Conservation (phyloP, 352 stramenopile genomes). For the Phytophthora meadii region DNA sequence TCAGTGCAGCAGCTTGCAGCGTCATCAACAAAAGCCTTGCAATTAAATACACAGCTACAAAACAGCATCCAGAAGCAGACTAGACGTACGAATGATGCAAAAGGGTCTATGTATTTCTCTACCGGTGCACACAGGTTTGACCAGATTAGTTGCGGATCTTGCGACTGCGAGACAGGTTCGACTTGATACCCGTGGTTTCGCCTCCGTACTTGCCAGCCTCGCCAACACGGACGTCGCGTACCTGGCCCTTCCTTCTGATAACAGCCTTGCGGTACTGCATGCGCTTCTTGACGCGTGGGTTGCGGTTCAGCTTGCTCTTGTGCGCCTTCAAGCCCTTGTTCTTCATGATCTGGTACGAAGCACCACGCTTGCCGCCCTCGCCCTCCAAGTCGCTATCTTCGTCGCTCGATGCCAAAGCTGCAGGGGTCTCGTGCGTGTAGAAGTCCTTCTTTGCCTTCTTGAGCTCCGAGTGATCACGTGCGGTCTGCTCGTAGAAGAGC, state of each 20-base stretch:
- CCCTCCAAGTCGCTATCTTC: slow-evolving; percentile 80
- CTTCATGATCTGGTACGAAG: slow-evolving; percentile 97
- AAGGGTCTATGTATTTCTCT: slow-evolving; percentile 44
- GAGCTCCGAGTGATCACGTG: slow-evolving; percentile 54
- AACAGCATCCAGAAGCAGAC: slow-evolving; percentile 8
- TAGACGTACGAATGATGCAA: slow-evolving; percentile 21
- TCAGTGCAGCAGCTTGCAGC: slow-evolving; percentile 1
- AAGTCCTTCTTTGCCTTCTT: slow-evolving; percentile 80
- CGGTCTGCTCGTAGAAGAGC: slow-evolving; percentile 78
- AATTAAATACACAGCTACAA: slow-evolving; percentile 39
- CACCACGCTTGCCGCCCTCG: slow-evolving; percentile 90
- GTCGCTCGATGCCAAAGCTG: slow-evolving; percentile 50
- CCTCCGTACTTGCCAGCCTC: slow-evolving; percentile 89
- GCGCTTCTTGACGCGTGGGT: slow-evolving; percentile 98
- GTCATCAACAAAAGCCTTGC: slow-evolving; percentile 2
- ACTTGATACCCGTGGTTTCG: slow-evolving; percentile 92
- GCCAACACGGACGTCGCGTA: slow-evolving; percentile 92
- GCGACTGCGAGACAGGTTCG: slow-evolving; percentile 88
- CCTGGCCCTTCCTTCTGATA: slow-evolving; percentile 97
- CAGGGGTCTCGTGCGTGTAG: slow-evolving; percentile 76
- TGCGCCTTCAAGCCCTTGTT: slow-evolving; percentile 98
- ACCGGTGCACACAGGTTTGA: slow-evolving; percentile 18
- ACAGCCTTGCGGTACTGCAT: slow-evolving; percentile 98
- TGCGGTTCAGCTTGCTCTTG: slow-evolving; percentile 98
- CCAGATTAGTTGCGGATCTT: slow-evolving; percentile 87